phyloP scores from a whole-genome alignment of 257 asterid species.

The Voacanga thouarsii region DNA sequence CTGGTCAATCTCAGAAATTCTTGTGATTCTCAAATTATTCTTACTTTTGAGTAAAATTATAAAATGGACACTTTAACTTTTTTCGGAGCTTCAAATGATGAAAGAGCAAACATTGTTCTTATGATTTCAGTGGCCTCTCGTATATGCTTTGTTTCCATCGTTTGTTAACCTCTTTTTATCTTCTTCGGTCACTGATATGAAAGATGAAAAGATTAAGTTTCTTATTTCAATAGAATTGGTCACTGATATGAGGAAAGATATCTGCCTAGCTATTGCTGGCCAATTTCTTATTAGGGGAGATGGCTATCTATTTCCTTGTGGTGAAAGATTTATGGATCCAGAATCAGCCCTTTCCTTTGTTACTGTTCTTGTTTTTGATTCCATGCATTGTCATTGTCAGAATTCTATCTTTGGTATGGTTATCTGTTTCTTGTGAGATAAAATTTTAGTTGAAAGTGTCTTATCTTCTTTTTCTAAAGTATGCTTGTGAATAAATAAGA shows the following conservation, averaged over 20 bases:
- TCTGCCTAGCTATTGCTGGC: background rate
- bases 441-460: background rate
- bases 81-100: background rate
- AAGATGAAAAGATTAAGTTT: background rate
- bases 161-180: background rate
- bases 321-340: background rate
- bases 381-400: background rate
- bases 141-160: background rate
- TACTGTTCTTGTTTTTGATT: background rate
- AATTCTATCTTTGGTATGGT: background rate
- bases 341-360: background rate
- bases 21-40: background rate
- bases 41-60: background rate
- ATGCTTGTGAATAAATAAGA: background rate
- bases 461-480: background rate
- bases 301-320: background rate
- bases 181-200: background rate
- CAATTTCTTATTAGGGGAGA: background rate
- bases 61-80: background rate
- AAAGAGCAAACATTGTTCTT: no score
- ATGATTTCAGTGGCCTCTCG: background rate
- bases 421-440: background rate
- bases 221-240: background rate
- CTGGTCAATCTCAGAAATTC: background rate
- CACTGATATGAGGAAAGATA: background rate